Percentiles rank a stretch among this genome's conserved stretches.
Conservation (phyloP, 1,284 basidiomycete genomes). For the Phaffia rhodozyma region DNA sequence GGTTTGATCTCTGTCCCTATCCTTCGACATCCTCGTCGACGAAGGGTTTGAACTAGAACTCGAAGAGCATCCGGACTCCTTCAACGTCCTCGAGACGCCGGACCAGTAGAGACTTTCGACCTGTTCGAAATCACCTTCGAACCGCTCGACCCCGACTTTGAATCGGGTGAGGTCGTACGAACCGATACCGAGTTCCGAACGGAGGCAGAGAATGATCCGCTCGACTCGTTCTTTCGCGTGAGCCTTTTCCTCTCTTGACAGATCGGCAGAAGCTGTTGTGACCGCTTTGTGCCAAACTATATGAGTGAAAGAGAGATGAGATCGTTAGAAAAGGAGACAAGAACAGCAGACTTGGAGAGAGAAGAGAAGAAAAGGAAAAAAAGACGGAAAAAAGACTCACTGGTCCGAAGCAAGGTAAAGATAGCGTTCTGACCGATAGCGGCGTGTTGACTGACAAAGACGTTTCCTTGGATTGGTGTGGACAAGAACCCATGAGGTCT, state of each 20-base stretch:
- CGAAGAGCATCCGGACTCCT: not conserved
- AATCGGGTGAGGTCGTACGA: constrained; percentile 31
- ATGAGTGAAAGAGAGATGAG: no score
- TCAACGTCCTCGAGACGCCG: constrained; percentile 21
- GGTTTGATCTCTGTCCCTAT: no score
- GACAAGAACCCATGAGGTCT: not conserved
- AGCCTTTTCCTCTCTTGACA: constrained; percentile 26
- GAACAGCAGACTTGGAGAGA: no score
- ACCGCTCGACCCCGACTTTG: constrained; percentile 22
- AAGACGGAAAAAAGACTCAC: no score
- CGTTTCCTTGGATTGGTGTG: constrained; percentile 25
- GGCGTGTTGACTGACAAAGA: constrained; percentile 29
- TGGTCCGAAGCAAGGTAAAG: constrained; percentile 28
- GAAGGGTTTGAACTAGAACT: no score
- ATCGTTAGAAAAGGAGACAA: no score
- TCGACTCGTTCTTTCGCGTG: constrained; percentile 31
- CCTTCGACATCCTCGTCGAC: no score
- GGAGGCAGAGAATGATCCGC: constrained; percentile 29
- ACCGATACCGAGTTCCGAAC: constrained; percentile 28
- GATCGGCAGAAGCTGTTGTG: constrained; percentile 27
- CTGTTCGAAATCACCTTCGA: constrained; percentile 31
- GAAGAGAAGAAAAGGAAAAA: no score
- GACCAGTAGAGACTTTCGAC: constrained; percentile 33
- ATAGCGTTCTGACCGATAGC: constrained; percentile 31
- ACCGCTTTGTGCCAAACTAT: constrained; percentile 33